Conservation (phyloP, 129 eudicot species). For the Chrysanthemum lavandulifolium region DNA sequence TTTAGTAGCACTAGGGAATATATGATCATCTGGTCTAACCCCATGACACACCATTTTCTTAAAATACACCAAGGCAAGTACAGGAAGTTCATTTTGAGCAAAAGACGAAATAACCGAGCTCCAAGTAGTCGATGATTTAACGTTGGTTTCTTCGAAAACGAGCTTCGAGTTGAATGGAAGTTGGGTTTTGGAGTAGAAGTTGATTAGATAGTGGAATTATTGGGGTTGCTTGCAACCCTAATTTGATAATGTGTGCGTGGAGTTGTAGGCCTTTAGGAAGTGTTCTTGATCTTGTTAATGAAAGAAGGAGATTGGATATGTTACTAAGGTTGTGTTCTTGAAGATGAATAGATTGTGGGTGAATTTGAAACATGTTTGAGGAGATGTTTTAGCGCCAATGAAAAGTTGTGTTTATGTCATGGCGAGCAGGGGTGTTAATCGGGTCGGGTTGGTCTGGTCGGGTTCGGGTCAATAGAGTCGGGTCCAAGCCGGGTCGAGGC, state of each 20-base stretch:
- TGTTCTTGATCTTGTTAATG: slow-evolving; percentile 51
- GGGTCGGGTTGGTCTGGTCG: no score
- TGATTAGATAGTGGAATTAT: slow-evolving; percentile 70
- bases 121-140: slow-evolving; percentile 83
- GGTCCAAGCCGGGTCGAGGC: no score
- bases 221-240: slow-evolving; percentile 64
- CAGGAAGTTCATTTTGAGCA: slow-evolving; percentile 75
- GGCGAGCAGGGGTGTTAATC: no score
- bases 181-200: slow-evolving; percentile 74
- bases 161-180: slow-evolving; percentile 53
- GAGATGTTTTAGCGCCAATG: slow-evolving; percentile 2
- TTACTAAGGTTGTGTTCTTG: slow-evolving; percentile 39
- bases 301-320: slow-evolving; percentile 45
- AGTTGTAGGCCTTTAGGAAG: slow-evolving; percentile 56
- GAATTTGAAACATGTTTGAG: slow-evolving; percentile 13
- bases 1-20: slow-evolving; percentile 69
- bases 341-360: slow-evolving; percentile 31
- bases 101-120: slow-evolving; percentile 73
- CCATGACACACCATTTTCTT: slow-evolving; percentile 44
- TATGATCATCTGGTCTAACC: slow-evolving; percentile 59
- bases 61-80: slow-evolving; percentile 50
- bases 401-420: no score
- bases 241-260: slow-evolving; percentile 70
- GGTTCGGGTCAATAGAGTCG: no score
- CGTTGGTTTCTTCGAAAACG: slow-evolving; percentile 53